These are phyloP conservation scores for Neospermospora avenae DNA, from an alignment of 2,329 filamentous ascomycete species.

Conservation along the genomic window DNA sequence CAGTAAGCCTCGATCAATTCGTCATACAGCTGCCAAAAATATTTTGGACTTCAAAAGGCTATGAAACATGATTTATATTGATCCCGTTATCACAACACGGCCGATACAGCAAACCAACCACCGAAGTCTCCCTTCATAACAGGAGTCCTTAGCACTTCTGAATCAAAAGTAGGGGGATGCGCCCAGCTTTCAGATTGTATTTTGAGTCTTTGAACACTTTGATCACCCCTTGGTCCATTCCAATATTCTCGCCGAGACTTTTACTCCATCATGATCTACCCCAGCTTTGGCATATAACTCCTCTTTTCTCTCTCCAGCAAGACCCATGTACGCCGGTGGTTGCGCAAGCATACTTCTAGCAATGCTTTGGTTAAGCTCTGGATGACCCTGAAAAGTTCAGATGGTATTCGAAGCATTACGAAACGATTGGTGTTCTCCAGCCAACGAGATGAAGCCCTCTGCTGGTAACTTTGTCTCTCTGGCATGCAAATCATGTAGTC, in stretches of 20 bases:
- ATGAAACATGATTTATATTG: no score
- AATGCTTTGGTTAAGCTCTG: slow-evolving; percentile 41
- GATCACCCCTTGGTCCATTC: slow-evolving; percentile 12
- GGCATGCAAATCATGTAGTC: slow-evolving; percentile 43
- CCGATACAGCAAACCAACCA: no score
- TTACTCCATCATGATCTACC: slow-evolving; percentile 37
- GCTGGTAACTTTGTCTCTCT: slow-evolving; percentile 38
- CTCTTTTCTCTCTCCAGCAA: slow-evolving; percentile 34
- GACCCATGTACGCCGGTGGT: slow-evolving; percentile 38
- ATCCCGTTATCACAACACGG: no score
- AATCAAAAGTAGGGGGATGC: no score
- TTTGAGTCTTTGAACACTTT: neutral
- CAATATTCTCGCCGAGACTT: slow-evolving; percentile 38
- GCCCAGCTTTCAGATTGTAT: neutral
- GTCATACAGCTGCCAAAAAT: no score
- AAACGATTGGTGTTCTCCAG: slow-evolving; percentile 40
- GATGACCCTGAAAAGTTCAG: slow-evolving; percentile 45
- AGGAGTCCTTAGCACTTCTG: no score
- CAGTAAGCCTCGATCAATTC: no score
- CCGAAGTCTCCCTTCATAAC: no score
- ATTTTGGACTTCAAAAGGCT: no score
- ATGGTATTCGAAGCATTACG: slow-evolving; percentile 40
- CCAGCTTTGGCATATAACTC: slow-evolving; percentile 32
- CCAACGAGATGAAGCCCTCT: slow-evolving; percentile 36
- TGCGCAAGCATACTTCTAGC: slow-evolving; percentile 39